Percentiles rank a stretch among this genome's conserved stretches.
Conservation (phyloP, 352 stramenopile species). For the Pythium biforme region DNA sequence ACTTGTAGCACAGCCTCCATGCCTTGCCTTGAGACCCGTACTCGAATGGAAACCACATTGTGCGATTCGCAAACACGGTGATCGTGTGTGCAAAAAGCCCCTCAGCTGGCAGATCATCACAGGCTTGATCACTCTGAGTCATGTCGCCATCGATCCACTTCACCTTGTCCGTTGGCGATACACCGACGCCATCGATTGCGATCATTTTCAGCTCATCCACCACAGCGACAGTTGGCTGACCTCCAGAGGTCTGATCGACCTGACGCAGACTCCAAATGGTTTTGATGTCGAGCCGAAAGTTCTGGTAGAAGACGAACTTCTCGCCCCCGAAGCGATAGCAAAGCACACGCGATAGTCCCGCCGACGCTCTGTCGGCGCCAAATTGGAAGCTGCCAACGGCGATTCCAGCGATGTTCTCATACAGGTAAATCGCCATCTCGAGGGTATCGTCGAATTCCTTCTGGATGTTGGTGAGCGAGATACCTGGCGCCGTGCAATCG, state of each 20-base stretch:
- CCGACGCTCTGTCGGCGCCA: conserved; percentile 26
- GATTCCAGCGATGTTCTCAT: conserved; percentile 42
- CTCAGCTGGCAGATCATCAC: conserved; percentile 34
- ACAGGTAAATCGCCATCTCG: conserved; percentile 74
- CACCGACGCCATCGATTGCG: conserved; percentile 47
- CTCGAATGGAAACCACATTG: conserved; percentile 59
- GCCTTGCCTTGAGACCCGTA: conserved; percentile 38
- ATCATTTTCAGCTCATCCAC: conserved; percentile 64
- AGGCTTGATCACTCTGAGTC: conserved; percentile 31
- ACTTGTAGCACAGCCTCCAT: conserved; percentile 71
- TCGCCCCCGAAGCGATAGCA: conserved; percentile 67
- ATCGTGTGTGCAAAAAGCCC: conserved; percentile 38
- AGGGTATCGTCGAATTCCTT: conserved; percentile 63
- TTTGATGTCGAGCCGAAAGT: conserved; percentile 59
- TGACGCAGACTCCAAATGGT: conserved; percentile 48
- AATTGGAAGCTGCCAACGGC: conserved; percentile 55
- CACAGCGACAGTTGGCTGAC: conserved; percentile 43
- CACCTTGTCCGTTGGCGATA: conserved; percentile 43
- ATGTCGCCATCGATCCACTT: conserved; percentile 46
- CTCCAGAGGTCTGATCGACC: conserved; percentile 19
- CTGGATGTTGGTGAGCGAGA: conserved; percentile 50
- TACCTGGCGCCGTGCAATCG: conserved; percentile 39
- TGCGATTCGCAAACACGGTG: conserved; percentile 37
- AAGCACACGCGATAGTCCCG: conserved; percentile 41
- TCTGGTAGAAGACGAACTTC: conserved; percentile 51